Conservation (phyloP, 169 alveolate genomes). For the Plasmodium sp. region DNA sequence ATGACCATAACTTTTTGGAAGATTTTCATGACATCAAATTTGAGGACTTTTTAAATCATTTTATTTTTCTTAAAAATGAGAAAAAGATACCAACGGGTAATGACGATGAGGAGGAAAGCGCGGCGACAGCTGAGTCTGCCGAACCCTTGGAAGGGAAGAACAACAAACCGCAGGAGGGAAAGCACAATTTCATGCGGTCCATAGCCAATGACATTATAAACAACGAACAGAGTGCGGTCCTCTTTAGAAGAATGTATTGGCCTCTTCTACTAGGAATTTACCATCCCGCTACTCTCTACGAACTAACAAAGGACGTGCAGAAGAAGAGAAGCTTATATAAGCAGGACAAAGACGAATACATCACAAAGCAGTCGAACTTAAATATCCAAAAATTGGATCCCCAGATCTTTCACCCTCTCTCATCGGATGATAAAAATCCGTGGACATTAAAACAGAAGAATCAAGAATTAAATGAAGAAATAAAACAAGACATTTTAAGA, state of each 20-base stretch:
- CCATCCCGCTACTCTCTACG: slow-evolving; percentile 1
- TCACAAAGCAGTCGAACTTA: slow-evolving; percentile 38
- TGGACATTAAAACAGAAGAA: slow-evolving; percentile 81
- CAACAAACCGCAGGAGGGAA: neutral
- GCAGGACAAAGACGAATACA: slow-evolving; percentile 53
- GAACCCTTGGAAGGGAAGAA: neutral
- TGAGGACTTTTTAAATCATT: slow-evolving; percentile 59
- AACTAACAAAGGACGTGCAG: slow-evolving; percentile 8
- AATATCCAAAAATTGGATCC: slow-evolving; percentile 80
- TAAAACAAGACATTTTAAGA: slow-evolving; percentile 84
- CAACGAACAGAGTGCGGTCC: neutral
- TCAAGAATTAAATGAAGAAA: slow-evolving; percentile 80
- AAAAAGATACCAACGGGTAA: neutral
- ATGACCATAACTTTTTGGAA: slow-evolving; percentile 38
- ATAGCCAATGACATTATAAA: slow-evolving; percentile 39
- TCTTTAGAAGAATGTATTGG: slow-evolving; percentile 45
- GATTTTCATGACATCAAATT: slow-evolving; percentile 28
- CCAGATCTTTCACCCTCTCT: slow-evolving; percentile 83
- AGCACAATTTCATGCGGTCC: neutral
- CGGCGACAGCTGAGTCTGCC: neutral
- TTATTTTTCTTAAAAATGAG: slow-evolving; percentile 16
- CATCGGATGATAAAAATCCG: slow-evolving; percentile 84
- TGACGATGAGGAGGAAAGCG: neutral
- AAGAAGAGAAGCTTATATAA: slow-evolving; percentile 21
- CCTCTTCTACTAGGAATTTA: slow-evolving; percentile 57